These are phyloP conservation scores for Geotrichum ghanense DNA, from an alignment of 805 yeast species.

Conservation along the genomic window DNA sequence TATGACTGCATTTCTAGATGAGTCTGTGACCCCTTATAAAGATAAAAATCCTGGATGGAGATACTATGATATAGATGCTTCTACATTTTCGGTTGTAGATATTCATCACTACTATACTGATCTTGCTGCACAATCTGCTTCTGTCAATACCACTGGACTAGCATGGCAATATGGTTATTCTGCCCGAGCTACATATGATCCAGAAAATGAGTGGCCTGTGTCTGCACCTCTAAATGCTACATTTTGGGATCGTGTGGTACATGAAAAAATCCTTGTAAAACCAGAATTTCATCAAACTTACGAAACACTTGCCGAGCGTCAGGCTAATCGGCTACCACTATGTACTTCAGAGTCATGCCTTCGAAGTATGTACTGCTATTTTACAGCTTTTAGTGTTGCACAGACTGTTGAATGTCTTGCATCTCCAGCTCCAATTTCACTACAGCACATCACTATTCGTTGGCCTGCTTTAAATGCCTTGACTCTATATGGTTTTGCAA, in stretches of 20 bases:
- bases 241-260: constrained; percentile 41
- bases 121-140: constrained; percentile 22
- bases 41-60: constrained; percentile 63
- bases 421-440: no score
- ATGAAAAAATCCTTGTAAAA: constrained; percentile 34
- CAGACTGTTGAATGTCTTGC: constrained; percentile 15
- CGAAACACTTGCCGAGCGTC: constrained; percentile 13
- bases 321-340: constrained; percentile 17
- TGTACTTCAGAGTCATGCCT: constrained; percentile 31
- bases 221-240: constrained; percentile 53
- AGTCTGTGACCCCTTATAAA: constrained; percentile 50
- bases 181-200: constrained; percentile 55
- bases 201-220: constrained; percentile 48
- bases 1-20: constrained; percentile 51
- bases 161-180: constrained; percentile 22
- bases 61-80: constrained; percentile 53
- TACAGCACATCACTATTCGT: no score
- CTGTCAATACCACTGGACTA: constrained; percentile 29
- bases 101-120: constrained; percentile 47
- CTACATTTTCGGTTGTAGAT: constrained; percentile 50
- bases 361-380: constrained; percentile 30
- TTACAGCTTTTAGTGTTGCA: constrained; percentile 19
- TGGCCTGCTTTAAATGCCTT: no score
- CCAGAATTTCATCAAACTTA: constrained; percentile 42
- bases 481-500: no score